Conservation (phyloP, 148 eudicot species). For the Persicaria maculosa region DNA sequence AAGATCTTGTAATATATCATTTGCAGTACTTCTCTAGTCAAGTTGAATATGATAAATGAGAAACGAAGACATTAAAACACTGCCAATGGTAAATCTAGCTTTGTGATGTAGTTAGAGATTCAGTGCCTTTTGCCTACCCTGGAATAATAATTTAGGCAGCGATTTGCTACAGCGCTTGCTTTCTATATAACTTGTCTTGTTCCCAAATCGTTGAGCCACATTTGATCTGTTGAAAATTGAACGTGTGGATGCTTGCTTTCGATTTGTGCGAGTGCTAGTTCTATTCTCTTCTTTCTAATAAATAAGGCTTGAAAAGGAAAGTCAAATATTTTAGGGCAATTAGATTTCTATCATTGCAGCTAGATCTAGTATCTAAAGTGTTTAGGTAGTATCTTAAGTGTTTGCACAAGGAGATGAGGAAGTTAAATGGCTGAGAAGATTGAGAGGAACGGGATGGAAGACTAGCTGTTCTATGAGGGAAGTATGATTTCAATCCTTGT, state of each 20-base stretch:
- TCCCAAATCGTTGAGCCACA: too few relatives aligned
- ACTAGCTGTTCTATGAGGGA: not conserved
- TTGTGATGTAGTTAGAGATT: not conserved
- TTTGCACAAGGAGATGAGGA: not conserved
- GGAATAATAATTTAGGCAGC: not conserved
- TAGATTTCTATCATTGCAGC: not conserved
- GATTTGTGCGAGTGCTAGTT: too few relatives aligned
- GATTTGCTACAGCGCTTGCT: not conserved
- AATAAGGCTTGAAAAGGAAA: not conserved
- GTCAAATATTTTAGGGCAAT: not conserved
- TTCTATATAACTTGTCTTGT: not conserved
- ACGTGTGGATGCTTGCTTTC: too few relatives aligned
- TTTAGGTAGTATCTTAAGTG: not conserved
- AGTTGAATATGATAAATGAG: not conserved
- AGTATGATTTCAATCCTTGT: too few relatives aligned
- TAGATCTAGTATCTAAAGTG: not conserved
- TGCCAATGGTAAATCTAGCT: not conserved
- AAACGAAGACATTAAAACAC: not conserved
- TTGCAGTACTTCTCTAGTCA: not conserved
- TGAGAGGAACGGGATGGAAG: not conserved
- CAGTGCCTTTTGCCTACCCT: not conserved
- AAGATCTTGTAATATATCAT: not conserved
- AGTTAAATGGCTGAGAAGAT: not conserved
- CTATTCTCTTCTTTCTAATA: too few relatives aligned
- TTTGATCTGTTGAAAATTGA: too few relatives aligned